Conservation (phyloP, 176 grass and related monocot genomes). For the Pharus latifolius region DNA sequence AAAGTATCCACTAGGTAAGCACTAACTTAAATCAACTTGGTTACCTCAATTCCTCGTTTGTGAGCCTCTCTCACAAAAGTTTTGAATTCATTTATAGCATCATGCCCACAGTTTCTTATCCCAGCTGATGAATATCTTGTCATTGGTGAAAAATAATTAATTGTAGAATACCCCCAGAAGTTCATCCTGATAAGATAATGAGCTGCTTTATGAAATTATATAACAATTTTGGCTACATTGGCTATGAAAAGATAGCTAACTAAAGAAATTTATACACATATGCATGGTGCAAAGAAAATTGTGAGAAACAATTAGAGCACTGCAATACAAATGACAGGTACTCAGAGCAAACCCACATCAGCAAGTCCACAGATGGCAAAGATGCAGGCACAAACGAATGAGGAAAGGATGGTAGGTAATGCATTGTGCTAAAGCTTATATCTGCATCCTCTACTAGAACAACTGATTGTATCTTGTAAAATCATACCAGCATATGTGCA, state of each 20-base stretch:
- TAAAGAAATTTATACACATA: neutral
- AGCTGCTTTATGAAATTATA: neutral
- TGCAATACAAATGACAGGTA: neutral
- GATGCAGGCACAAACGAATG: neutral
- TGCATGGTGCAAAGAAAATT: neutral
- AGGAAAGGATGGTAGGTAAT: neutral
- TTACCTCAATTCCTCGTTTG: conserved; percentile 92
- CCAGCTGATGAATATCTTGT: conserved; percentile 70
- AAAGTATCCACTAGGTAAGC: neutral
- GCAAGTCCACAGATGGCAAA: neutral
- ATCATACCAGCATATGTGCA: too few species aligned
- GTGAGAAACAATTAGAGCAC: neutral
- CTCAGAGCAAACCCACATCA: neutral
- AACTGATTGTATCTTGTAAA: too few species aligned
- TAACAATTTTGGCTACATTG: neutral
- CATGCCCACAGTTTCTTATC: conserved; percentile 41
- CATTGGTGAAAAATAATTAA: conserved; percentile 97
- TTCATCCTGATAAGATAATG: conserved; percentile 56
- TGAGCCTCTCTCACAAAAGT: conserved; percentile 81
- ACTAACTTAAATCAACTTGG: neutral
- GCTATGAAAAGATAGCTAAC: neutral
- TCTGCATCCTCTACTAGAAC: too few species aligned
- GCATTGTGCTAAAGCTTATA: neutral
- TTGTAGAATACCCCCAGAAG: conserved; percentile 94
- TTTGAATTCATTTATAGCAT: conserved; percentile 95